A percentile compares a stretch with the other conserved stretches of the same genome.
Evolutionary conservation across 352 stramenopile genomes (phyloP).

Genomic region (Pythium brachiatum): DNA sequence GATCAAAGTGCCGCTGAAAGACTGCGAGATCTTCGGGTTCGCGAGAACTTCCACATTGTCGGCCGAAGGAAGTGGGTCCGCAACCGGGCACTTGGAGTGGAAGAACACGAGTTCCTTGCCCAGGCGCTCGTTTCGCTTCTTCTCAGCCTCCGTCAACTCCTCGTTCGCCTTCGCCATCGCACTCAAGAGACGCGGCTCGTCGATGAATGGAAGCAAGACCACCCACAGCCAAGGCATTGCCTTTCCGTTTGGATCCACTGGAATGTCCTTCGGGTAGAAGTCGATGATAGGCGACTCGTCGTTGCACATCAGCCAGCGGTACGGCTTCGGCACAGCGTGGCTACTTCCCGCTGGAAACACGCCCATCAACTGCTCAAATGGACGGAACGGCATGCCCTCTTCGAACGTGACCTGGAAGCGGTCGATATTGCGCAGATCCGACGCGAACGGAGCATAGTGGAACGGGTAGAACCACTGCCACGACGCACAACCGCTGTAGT

Average conservation of each 20-base stretch:
- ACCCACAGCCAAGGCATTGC: constrained; percentile 99
- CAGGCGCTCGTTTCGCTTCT: constrained; percentile 81
- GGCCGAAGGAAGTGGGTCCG: constrained; percentile 33
- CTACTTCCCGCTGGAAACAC: constrained; percentile 95
- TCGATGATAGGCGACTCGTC: constrained; percentile 96
- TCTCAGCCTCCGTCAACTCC: constrained; percentile 68
- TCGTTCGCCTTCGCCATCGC: constrained; percentile 79
- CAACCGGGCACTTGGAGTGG: constrained; percentile 61
- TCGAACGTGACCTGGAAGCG: constrained; percentile 93
- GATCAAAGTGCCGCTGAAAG: constrained; percentile 67
- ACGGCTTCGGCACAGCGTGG: constrained; percentile 93
- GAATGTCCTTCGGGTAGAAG: constrained; percentile 95
- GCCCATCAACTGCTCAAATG: constrained; percentile 98
- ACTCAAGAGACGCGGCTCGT: constrained; percentile 92
- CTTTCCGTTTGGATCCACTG: constrained; percentile 98
- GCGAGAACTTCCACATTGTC: constrained; percentile 42
- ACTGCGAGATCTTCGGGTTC: constrained; percentile 53
- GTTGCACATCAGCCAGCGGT: constrained; percentile 95
- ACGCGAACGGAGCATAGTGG: constrained; percentile 97
- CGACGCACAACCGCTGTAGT: constrained; percentile 97
- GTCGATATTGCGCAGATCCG: constrained; percentile 90
- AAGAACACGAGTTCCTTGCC: constrained; percentile 86
- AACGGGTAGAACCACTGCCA: constrained; percentile 99
- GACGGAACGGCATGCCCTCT: constrained; percentile 93
- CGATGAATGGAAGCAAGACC: constrained; percentile 98